A percentile compares a stretch with the other conserved stretches of the same genome.
phyloP scores from a whole-genome alignment of 176 grass and related monocot species.

The Carex pumila region DNA sequence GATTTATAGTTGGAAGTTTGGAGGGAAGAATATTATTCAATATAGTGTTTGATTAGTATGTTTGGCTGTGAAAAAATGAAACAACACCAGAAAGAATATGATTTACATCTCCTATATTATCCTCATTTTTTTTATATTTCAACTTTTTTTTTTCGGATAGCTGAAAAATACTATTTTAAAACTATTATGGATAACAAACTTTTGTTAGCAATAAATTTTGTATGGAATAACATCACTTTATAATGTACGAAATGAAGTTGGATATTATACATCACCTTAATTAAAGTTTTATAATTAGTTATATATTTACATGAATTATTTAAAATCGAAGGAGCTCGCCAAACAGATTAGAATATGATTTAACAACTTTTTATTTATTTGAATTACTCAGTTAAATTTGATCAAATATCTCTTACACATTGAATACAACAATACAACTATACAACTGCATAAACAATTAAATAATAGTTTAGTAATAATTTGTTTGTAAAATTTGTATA shows the following conservation, averaged over 20 bases:
- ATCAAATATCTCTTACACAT: not conserved
- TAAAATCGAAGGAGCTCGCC: not conserved
- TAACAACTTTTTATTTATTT: not conserved
- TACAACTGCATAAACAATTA: constrained; percentile 1
- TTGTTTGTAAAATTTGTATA: not conserved
- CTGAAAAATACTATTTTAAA: too few relatives aligned
- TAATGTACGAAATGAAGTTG: not conserved
- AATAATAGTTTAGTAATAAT: not conserved
- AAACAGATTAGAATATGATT: not conserved
- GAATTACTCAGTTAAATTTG: not conserved
- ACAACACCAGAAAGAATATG: too few relatives aligned
- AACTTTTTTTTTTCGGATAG: too few relatives aligned
- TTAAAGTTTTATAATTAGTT: not conserved
- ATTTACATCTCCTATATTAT: too few relatives aligned
- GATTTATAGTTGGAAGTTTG: too few relatives aligned
- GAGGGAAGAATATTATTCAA: too few relatives aligned
- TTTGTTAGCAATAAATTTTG: too few relatives aligned
- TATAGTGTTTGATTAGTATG: too few relatives aligned
- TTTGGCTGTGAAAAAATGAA: too few relatives aligned
- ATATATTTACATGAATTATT: not conserved
- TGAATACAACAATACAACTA: not conserved
- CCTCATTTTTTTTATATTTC: too few relatives aligned
- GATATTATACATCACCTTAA: not conserved
- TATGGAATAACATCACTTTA: too few relatives aligned
- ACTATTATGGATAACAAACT: too few relatives aligned